Base-by-base conservation (phyloP, 164 flowering plant genomes). In the Magnolia sinica region DNA sequence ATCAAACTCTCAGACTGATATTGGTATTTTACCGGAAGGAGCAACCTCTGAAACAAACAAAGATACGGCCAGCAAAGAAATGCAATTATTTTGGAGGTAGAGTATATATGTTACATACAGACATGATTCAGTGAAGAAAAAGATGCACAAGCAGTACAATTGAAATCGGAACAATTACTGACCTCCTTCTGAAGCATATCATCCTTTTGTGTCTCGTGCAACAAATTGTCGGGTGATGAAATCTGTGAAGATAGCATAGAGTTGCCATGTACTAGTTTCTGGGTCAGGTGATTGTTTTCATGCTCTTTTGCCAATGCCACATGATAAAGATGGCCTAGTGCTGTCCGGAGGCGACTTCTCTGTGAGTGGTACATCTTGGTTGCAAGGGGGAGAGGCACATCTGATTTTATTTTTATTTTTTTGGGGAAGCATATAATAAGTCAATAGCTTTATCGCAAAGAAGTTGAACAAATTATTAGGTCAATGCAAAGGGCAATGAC, bases 301-400 rank as follows among this genome's bases (percentile, higher is more conserved):
- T 77, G 76, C 67, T 82, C 87, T 69, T 83, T 79, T 31, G 77
- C 64, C 66, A 84, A 79, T 69, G 86, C 81, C 55, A 77, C 85
- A 51, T 74, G 78, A 81, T 85, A 93, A 76, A 88, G 80, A 79
- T 82, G 85, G 73, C 80, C 80, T 65, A 93, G 76, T 74, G 90
- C 88, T 23, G 89, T 81, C 23, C 92, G 87, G 13, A 91, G 87
- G 73, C 81, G 83, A 78, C 78, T 81, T 76, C 80, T 87, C 83
- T 90, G 96, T 20, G 88, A 88, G 84, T 88, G 88, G 77, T 89
- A 91, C 31, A 89, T 82, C 81, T 91, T 91, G 75, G 93, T 91
- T 72, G 93, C 93, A 79, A 93, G 93, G 14, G 98, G 98, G 70
- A 76, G 83, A 63, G 96, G 93, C 75, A 79, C 68, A 89, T 78